Evolutionary conservation across 2,329 filamentous ascomycete genomes (phyloP).

Genomic region (Apiospora aurea): DNA sequence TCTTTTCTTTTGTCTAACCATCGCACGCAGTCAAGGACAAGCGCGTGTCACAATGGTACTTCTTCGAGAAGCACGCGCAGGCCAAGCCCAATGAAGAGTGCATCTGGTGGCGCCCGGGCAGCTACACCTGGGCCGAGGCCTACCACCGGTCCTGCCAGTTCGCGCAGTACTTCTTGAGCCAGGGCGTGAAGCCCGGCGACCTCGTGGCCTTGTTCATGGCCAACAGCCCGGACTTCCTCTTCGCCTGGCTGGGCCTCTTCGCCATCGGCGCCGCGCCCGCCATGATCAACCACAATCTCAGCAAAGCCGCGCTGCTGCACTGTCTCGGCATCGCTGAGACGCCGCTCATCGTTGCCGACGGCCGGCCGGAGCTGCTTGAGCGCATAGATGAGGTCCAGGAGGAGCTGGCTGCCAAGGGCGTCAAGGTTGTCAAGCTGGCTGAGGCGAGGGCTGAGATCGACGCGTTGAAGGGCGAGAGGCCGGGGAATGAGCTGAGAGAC

Average conservation of each 20-base stretch:
- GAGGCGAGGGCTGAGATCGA: constrained; percentile 51
- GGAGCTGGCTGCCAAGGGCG: constrained; percentile 57
- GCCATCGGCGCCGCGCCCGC: constrained; percentile 73
- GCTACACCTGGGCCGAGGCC: constrained; percentile 65
- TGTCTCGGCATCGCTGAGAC: constrained; percentile 66
- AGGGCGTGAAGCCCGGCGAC: constrained; percentile 65
- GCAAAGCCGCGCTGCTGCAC: constrained; percentile 69
- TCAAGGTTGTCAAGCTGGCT: constrained; percentile 63
- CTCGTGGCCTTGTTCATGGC: constrained; percentile 71
- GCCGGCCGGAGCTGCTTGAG: constrained; percentile 57
- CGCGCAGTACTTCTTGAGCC: constrained; percentile 65
- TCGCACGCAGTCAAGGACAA: constrained; percentile 54
- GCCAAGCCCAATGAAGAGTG: constrained; percentile 60
- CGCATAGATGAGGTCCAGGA: constrained; percentile 65
- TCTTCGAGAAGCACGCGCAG: constrained; percentile 64
- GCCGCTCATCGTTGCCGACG: constrained; percentile 65
- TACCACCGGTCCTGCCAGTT: constrained; percentile 66
- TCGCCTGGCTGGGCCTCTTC: constrained; percentile 70
- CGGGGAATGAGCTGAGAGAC: constrained; percentile 62
- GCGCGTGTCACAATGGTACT: constrained; percentile 68
- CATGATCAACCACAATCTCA: constrained; percentile 74
- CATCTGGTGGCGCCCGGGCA: constrained; percentile 71
- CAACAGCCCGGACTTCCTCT: constrained; percentile 72
- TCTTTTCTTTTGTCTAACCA: not conserved
- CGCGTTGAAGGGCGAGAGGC: constrained; percentile 55